Conservation (phyloP, 345 rosid species). For the Linum lewisii region DNA sequence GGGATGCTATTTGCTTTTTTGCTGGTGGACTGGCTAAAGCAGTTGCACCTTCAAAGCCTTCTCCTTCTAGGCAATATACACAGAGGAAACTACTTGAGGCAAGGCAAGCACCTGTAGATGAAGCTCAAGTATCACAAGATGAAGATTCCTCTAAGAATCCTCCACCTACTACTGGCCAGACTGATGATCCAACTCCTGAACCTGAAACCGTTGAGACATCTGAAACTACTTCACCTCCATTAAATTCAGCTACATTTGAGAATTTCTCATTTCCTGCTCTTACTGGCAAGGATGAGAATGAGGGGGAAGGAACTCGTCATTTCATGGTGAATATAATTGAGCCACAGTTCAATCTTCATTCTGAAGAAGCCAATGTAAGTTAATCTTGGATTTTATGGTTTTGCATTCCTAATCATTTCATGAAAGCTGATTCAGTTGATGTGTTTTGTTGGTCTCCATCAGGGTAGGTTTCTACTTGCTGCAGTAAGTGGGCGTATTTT, state of each 20-base stretch:
- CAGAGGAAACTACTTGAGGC: conserved; percentile 79
- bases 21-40: conserved; percentile 95
- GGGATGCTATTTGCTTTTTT: conserved; percentile 95
- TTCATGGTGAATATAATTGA: conserved; percentile 94
- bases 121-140: conserved; percentile 32
- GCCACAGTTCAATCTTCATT: conserved; percentile 98
- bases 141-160: conserved; percentile 32
- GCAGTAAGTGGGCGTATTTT: conserved; percentile 96
- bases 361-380: conserved; percentile 97
- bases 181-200: conserved; percentile 32
- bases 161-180: conserved; percentile 26
- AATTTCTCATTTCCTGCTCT: conserved; percentile 31
- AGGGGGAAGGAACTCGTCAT: conserved; percentile 67
- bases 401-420: too few relatives aligned
- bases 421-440: neutral
- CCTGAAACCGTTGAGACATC: conserved; percentile 30
- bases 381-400: neutral
- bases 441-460: conserved; percentile 10
- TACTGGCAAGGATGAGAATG: conserved; percentile 41
- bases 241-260: conserved; percentile 33
- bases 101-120: conserved; percentile 40
- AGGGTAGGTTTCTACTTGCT: conserved; percentile 98
- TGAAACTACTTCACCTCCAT: conserved; percentile 33
- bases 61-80: conserved; percentile 84
- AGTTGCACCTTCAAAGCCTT: conserved; percentile 78